phyloP scores from a whole-genome alignment of 106 monocot species.

The Iris macrosiphon region DNA sequence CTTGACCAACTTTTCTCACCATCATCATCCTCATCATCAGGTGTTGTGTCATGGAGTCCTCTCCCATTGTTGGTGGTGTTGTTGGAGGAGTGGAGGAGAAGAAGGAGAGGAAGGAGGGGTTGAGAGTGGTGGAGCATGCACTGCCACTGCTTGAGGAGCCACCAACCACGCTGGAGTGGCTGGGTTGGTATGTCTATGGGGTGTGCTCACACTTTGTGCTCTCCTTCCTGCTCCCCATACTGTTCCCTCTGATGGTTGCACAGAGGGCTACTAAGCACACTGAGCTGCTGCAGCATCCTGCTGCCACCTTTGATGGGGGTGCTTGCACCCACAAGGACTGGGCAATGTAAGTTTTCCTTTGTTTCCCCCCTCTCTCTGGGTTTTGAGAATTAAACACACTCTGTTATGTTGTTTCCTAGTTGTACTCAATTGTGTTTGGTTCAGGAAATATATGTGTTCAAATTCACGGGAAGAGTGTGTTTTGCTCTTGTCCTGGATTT shows the following conservation, averaged over 20 bases:
- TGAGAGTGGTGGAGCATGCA: no score
- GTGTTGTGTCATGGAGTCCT: no score
- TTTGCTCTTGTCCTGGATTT: not conserved
- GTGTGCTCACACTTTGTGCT: constrained; percentile 44
- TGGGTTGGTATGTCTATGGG: constrained; percentile 38
- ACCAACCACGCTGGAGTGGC: constrained; percentile 19
- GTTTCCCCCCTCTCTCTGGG: not conserved
- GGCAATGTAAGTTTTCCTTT: not conserved
- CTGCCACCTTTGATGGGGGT: not conserved
- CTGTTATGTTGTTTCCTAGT: no score
- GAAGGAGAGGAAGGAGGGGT: no score
- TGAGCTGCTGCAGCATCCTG: constrained; percentile 1
- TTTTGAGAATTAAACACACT: no score
- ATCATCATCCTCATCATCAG: no score
- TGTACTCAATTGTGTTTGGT: not conserved
- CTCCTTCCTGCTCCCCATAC: constrained; percentile 29
- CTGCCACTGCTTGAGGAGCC: no score
- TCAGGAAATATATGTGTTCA: not conserved
- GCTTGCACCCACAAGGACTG: constrained; percentile 2
- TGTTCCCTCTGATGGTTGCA: constrained; percentile 43
- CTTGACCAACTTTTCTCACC: no score
- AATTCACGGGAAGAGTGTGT: not conserved
- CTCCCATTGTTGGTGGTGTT: no score
- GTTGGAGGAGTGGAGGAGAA: no score
- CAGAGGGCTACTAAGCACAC: constrained; percentile 15